Evolutionary conservation across 2,329 filamentous ascomycete genomes (phyloP).

Genomic region (Achaetomium macrosporum): DNA sequence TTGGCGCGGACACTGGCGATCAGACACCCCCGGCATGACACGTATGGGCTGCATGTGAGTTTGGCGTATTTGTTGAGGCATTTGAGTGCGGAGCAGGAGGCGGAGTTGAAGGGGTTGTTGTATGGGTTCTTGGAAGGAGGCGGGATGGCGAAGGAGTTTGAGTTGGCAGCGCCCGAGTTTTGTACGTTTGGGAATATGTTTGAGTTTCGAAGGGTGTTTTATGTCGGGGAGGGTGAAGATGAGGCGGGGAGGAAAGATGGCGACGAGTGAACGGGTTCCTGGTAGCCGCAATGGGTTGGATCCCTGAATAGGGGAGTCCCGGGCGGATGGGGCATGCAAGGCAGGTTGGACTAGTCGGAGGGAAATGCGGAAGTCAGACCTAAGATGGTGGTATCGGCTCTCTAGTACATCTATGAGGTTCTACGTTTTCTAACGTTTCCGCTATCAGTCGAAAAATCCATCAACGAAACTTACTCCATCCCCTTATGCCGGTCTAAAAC

Average conservation of each 20-base stretch:
- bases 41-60: conserved; percentile 25
- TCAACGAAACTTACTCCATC: too few species aligned
- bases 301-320: too few species aligned
- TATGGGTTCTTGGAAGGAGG: too few species aligned
- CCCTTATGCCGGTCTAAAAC: neutral
- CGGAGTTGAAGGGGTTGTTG: conserved; percentile 16
- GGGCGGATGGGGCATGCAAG: too few species aligned
- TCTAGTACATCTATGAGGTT: too few species aligned
- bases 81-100: conserved; percentile 14
- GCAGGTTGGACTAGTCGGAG: too few species aligned
- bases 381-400: too few species aligned
- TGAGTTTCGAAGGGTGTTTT: conserved; percentile 12
- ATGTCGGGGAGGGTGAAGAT: neutral
- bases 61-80: conserved; percentile 24
- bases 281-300: neutral
- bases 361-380: too few species aligned
- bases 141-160: conserved; percentile 19
- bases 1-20: conserved; percentile 19
- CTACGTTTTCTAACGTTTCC: too few species aligned
- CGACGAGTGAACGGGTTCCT: neutral
- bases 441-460: too few species aligned
- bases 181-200: conserved; percentile 26
- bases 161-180: conserved; percentile 23
- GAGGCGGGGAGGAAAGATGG: neutral
- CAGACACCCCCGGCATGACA: conserved; percentile 18